Base-by-base conservation (phyloP, 768 basidiomycete genomes). In the Agaricus blazei region DNA sequence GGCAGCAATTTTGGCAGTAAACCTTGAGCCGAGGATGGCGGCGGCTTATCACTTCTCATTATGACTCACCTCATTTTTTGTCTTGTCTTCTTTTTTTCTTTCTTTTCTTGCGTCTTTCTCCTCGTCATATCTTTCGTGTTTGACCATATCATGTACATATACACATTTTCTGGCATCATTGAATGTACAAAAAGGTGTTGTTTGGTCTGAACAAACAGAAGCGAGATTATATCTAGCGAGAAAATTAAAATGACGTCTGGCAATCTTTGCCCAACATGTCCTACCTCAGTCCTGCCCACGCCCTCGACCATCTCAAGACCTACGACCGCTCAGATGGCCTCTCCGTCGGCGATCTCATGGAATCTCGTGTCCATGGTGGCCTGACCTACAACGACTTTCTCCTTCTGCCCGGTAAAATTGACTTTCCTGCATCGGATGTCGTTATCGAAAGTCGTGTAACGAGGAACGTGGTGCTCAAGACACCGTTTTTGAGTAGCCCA, bases 331-430 rank as follows among this genome's bases (percentile, higher is more conserved):
- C 71, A 9, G 96, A 99, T 83, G 96, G 97, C 41, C 82, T 99
- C 49, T 84, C 88, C 57, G 79, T 91, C 58, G 55, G 72, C 7
- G 89, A 98, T 65, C 85, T 98, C 62, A 94, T 98, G 84, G 83
- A 97, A 77, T 88, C 89, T 0, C 78, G 75, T 45, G 71, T 84
- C 59, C 87, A 93, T 64, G 94, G 93, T 19, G 97, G 97, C 11
- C 83, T 99, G 61, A 97, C 97, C 12, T 98, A 98, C 75, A 98
- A 98, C 67, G 97, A 98, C 67, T 95, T 98, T 73, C 80, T 98
- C 50, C 71, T 97, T 59, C 80, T 98, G 12, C 95, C 95, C 8
- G 96, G 97, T 40, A 93, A 91, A 72, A 98, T 99, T 65, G 86
- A 94, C 75, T 99, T 99, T 70, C 77, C 88, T 9, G 90, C 91